A percentile compares a stretch with the other conserved stretches of the same genome.
Conservation (phyloP, 495 filamentous ascomycete species). For the Lasiosphaeris hirsuta region DNA sequence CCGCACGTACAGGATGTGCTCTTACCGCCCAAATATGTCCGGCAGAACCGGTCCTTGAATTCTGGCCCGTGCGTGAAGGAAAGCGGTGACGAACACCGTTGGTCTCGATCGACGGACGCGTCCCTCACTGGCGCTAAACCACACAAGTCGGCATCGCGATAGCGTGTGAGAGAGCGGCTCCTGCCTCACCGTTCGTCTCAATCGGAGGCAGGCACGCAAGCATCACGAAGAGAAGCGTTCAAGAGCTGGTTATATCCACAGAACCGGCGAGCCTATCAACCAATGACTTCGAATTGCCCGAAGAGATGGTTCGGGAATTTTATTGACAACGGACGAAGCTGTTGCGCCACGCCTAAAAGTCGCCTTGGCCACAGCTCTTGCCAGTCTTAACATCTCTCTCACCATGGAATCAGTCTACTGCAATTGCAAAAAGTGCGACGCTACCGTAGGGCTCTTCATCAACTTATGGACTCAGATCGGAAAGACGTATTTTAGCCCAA, state of each 20-base stretch:
- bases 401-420: slow-evolving; percentile 34
- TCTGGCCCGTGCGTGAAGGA: neutral
- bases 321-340: slow-evolving; percentile 4
- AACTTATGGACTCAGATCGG: slow-evolving; percentile 47
- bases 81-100: neutral
- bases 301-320: neutral
- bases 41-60: neutral
- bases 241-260: too few relatives aligned
- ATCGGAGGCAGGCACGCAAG: too few relatives aligned
- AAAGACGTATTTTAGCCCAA: slow-evolving; percentile 41
- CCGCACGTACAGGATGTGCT: too few relatives aligned
- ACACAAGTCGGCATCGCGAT: too few relatives aligned
- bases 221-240: too few relatives aligned
- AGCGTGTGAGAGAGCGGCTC: too few relatives aligned
- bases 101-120: neutral
- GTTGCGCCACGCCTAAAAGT: neutral
- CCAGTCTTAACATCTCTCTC: neutral
- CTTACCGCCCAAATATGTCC: slow-evolving; percentile 3
- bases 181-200: too few relatives aligned
- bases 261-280: neutral
- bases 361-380: neutral
- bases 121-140: too few relatives aligned
- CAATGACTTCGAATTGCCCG: neutral
- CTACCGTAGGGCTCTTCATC: slow-evolving; percentile 32
- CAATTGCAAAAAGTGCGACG: slow-evolving; percentile 39